A percentile compares a stretch with the other conserved stretches of the same genome.
phyloP scores from a whole-genome alignment of 495 filamentous ascomycete species.

The Cercophora samala region DNA sequence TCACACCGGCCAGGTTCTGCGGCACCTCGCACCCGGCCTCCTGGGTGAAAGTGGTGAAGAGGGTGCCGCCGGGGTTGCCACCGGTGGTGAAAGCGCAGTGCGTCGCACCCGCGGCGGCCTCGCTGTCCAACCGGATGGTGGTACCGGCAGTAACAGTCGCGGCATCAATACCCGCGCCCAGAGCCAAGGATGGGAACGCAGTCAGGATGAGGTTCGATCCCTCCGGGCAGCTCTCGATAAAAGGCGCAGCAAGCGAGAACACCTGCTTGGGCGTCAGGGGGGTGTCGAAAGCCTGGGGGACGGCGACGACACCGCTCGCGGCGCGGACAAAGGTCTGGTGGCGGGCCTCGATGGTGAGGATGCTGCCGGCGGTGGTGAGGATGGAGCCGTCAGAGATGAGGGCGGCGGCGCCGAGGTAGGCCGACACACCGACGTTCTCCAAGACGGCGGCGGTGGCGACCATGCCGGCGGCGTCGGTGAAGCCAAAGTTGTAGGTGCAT shows the following conservation, averaged over 20 bases:
- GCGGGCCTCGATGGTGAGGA: constrained; percentile 59
- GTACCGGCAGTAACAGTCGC: constrained; percentile 43
- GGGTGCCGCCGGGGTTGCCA: constrained; percentile 48
- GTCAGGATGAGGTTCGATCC: constrained; percentile 55
- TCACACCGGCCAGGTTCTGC: constrained; percentile 49
- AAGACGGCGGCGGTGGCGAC: constrained; percentile 58
- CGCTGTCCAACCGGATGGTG: constrained; percentile 41
- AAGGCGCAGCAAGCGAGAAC: constrained; percentile 62
- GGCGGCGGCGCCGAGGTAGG: constrained; percentile 61
- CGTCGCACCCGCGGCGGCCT: constrained; percentile 40
- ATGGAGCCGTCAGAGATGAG: constrained; percentile 51
- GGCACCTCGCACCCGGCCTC: constrained; percentile 51
- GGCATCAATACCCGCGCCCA: constrained; percentile 45
- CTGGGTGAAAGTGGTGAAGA: constrained; percentile 47
- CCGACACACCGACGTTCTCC: constrained; percentile 60
- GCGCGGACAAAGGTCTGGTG: constrained; percentile 60
- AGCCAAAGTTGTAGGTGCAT: constrained; percentile 61
- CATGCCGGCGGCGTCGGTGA: constrained; percentile 58
- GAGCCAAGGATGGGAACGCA: constrained; percentile 55
- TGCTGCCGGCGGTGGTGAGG: constrained; percentile 55
- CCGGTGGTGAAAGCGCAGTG: constrained; percentile 59
- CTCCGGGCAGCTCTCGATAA: constrained; percentile 58
- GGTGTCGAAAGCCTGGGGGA: constrained; percentile 59
- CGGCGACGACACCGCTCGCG: constrained; percentile 43
- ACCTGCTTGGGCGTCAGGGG: constrained; percentile 55